Base-by-base conservation (phyloP, 305 asterid species). In the Lippia alba region DNA sequence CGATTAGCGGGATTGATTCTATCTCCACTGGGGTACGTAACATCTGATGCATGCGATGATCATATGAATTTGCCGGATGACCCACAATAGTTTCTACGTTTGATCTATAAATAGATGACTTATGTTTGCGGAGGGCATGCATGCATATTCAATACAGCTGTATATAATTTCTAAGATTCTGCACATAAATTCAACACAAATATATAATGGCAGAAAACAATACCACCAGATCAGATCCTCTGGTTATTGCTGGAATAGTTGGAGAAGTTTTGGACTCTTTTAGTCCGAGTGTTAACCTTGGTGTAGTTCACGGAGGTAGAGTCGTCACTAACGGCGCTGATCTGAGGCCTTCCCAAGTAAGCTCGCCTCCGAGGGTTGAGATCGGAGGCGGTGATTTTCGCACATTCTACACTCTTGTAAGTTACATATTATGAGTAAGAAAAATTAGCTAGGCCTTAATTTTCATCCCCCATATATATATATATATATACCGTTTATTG, bases 251-350 rank as follows among this genome's bases (percentile, higher is more conserved):
- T 33, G 48, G 90, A 4, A 81, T 85, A 0, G 48, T 82, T 0
- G 85, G 90, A 4, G 90, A 82, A 40, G 90, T 85, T 2, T 55
- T 85, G 78, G 81, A 80, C 50, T 79, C 74, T 2, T 85, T 85
- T 58, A 71, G 79, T 12, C 56, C 68, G 36, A 70, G 81, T 32
- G 17, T 80, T 0, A 12, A 8, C 6, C 80, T 82, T 1, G 60
- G 67, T 2, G 77, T 82, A 0, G 3, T 6, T 1, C 74, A 78
- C 49, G 61, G 54, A 17, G 48, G 49, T 30, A 60, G 81, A 45
- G 81, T 76, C 0, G 80, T 77, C 1, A 80, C 15, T 17, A 85
- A 82, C 59, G 82, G 87, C 0, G 63, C 76, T 32, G 84, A 80
- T 60, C 71, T 80, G 5, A 73, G 83, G 33, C 87, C 90, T 3